Percentiles rank a stretch among this genome's conserved stretches.
phyloP scores from a whole-genome alignment of 352 stramenopile species.

The Globisporangium orthogonon region DNA sequence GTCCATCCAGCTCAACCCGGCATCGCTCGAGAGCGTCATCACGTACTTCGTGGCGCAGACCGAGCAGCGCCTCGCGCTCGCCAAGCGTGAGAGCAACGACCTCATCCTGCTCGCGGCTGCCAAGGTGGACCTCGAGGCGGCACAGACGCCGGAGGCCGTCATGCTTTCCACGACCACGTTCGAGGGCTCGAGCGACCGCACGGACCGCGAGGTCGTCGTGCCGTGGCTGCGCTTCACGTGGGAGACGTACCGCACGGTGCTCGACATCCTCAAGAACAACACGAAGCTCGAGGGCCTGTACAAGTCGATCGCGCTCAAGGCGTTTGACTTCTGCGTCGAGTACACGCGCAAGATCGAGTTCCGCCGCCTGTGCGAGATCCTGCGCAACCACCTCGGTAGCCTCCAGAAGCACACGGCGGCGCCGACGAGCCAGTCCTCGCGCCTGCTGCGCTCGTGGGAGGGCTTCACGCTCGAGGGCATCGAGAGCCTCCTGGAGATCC shows the following conservation, averaged over 20 bases:
- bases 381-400: conserved; percentile 94
- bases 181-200: conserved; percentile 92
- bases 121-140: conserved; percentile 88
- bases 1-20: conserved; percentile 90
- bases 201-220: conserved; percentile 92
- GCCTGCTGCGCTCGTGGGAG: conserved; percentile 93
- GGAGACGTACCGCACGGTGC: conserved; percentile 96
- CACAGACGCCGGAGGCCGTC: conserved; percentile 92
- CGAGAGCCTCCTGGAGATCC: conserved; percentile 94
- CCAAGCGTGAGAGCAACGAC: conserved; percentile 84
- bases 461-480: conserved; percentile 94
- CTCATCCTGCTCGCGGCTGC: conserved; percentile 75
- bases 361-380: conserved; percentile 94
- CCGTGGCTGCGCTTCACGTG: conserved; percentile 95
- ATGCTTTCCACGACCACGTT: conserved; percentile 96
- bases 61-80: conserved; percentile 81
- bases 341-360: conserved; percentile 94
- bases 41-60: conserved; percentile 89
- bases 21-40: conserved; percentile 94
- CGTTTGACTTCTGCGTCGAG: conserved; percentile 81
- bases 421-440: conserved; percentile 66
- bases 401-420: conserved; percentile 89
- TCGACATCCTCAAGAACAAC: conserved; percentile 97
- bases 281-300: conserved; percentile 88
- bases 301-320: conserved; percentile 71